Percentiles rank a stretch among this genome's conserved stretches.
Evolutionary conservation across 768 basidiomycete genomes (phyloP).

Genomic region (Suillus subalutaceus): DNA sequence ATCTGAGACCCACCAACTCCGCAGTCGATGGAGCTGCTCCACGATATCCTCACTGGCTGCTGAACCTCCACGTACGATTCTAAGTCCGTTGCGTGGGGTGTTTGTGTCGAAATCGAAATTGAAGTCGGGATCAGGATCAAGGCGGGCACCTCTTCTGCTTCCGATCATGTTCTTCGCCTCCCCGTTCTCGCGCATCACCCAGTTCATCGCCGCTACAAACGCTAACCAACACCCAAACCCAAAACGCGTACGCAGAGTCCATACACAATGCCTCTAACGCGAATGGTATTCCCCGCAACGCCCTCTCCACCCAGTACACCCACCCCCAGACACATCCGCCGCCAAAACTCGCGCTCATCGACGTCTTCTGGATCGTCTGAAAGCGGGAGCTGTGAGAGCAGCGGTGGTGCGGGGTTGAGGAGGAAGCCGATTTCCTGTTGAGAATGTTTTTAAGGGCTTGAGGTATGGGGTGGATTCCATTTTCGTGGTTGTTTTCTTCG

Average conservation of each 20-base stretch:
- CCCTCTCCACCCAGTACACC: background rate
- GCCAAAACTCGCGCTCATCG: background rate
- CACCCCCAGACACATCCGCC: slow-evolving; percentile 6
- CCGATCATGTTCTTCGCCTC: slow-evolving; percentile 10
- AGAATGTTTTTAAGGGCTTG: slow-evolving; percentile 52
- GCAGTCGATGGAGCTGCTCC: slow-evolving; percentile 71
- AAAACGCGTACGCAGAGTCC: background rate
- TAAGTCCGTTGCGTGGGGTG: slow-evolving; percentile 41
- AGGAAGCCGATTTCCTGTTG: slow-evolving; percentile 68
- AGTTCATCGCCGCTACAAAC: background rate
- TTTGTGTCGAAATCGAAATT: slow-evolving; percentile 24
- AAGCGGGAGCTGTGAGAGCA: slow-evolving; percentile 43
- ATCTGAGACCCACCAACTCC: slow-evolving; percentile 33
- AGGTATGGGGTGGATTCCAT: background rate
- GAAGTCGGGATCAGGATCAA: background rate
- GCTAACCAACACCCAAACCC: background rate
- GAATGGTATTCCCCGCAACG: background rate
- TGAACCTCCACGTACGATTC: slow-evolving; percentile 29
- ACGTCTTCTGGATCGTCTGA: slow-evolving; percentile 37
- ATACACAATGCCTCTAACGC: background rate
- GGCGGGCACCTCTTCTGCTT: background rate
- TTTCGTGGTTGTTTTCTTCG: background rate
- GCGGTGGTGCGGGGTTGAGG: slow-evolving; percentile 46
- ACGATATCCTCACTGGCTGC: slow-evolving; percentile 42
- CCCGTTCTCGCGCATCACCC: background rate